phyloP scores from a whole-genome alignment of 768 basidiomycete species.

The Tricholoma matsutake region DNA sequence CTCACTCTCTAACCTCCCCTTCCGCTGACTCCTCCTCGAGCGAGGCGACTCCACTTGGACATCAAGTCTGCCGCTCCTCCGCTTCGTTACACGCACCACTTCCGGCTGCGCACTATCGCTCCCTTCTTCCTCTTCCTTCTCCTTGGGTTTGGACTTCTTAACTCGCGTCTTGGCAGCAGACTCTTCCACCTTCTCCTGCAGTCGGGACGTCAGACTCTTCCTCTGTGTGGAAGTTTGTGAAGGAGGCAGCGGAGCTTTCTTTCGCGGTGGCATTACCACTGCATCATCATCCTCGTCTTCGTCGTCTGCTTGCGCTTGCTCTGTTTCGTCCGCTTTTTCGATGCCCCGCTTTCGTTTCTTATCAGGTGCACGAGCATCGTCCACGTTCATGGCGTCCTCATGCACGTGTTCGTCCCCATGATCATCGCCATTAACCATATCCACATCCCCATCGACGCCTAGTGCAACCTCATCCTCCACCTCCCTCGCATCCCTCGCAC shows the following conservation, averaged over 20 bases:
- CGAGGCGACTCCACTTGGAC: neutral
- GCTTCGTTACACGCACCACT: conserved; percentile 6
- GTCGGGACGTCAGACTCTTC: conserved; percentile 14
- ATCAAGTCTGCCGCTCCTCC: conserved; percentile 10
- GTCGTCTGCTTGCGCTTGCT: conserved; percentile 5
- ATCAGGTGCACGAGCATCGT: neutral
- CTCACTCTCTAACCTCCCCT: conserved; percentile 9
- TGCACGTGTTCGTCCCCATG: neutral
- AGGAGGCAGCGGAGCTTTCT: neutral
- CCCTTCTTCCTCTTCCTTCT: conserved; percentile 6
- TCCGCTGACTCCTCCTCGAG: conserved; percentile 12
- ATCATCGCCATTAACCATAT: conserved; percentile 6
- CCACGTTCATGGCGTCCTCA: neutral
- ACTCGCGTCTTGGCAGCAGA: conserved; percentile 19
- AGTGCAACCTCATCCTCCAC: conserved; percentile 21
- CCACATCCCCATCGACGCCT: conserved; percentile 9
- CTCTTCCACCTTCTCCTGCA: conserved; percentile 15
- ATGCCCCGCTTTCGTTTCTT: neutral
- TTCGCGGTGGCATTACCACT: conserved; percentile 5
- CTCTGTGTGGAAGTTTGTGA: conserved; percentile 2
- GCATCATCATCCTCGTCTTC: conserved; percentile 1
- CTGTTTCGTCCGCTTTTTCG: neutral
- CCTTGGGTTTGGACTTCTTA: conserved; percentile 14
- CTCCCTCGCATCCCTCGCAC: conserved; percentile 25
- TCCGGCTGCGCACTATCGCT: conserved; percentile 1